Conservation (phyloP, 2,329 filamentous ascomycete species). For the Fusarium paranaense region DNA sequence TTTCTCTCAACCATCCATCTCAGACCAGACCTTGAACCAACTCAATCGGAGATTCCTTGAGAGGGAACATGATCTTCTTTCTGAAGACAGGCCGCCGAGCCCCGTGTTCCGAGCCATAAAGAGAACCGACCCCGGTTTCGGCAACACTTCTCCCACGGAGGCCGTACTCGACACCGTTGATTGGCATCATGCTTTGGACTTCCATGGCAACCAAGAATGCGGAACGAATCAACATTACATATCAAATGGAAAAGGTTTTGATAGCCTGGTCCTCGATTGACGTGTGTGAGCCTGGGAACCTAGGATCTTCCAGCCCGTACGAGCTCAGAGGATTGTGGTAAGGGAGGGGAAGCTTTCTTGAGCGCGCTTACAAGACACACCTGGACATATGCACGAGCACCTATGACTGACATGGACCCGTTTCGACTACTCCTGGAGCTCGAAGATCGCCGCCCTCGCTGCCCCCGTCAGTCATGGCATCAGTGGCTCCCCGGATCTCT, state of each 20-base stretch:
- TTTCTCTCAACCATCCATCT: no score
- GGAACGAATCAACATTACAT: not conserved
- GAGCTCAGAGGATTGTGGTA: not conserved
- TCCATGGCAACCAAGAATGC: not conserved
- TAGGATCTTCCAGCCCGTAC: not conserved
- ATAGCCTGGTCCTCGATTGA: not conserved
- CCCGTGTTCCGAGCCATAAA: not conserved
- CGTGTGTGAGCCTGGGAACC: not conserved
- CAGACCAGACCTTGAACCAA: not conserved
- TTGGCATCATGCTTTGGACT: not conserved
- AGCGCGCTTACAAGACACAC: not conserved
- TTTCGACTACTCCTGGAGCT: not conserved
- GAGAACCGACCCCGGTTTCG: not conserved
- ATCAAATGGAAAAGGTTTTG: not conserved
- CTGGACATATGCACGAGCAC: not conserved
- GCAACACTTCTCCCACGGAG: not conserved
- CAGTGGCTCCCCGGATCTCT: not conserved
- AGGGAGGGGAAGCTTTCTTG: not conserved
- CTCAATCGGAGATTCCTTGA: not conserved
- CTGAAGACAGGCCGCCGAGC: not conserved
- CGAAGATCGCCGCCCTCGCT: not conserved
- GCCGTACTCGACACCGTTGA: no score
- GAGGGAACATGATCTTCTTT: not conserved
- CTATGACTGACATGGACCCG: not conserved
- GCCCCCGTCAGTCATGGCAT: not conserved